Evolutionary conservation across 2,329 filamentous ascomycete species (phyloP).

Genomic region (Colletotrichum gloeosporioides): DNA sequence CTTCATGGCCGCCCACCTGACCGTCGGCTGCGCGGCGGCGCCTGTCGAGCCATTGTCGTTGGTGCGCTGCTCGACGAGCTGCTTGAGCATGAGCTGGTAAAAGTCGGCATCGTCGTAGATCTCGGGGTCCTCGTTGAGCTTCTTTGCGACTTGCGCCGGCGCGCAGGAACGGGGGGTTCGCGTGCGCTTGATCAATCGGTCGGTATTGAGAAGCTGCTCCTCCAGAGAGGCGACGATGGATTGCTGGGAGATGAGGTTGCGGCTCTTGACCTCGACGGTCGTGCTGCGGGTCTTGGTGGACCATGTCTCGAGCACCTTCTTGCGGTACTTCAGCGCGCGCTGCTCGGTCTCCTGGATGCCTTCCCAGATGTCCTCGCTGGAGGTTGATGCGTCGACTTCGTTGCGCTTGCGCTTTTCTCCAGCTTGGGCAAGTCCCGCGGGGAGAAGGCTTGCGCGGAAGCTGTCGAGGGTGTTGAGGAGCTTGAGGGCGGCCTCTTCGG

Average conservation of each 20-base stretch:
- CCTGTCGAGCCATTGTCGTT: conserved; percentile 59
- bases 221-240: conserved; percentile 71
- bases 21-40: conserved; percentile 52
- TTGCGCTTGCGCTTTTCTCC: conserved; percentile 67
- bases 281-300: conserved; percentile 72
- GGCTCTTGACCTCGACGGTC: conserved; percentile 59
- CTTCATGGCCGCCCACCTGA: conserved; percentile 71
- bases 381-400: conserved; percentile 54
- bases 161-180: conserved; percentile 78
- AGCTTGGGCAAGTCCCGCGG: conserved; percentile 40
- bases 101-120: conserved; percentile 96
- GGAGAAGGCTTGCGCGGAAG: conserved; percentile 67
- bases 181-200: conserved; percentile 73
- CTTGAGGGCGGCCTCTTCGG: conserved; percentile 84
- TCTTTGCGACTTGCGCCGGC: conserved; percentile 67
- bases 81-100: conserved; percentile 91
- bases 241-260: conserved; percentile 63
- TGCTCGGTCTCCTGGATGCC: conserved; percentile 72
- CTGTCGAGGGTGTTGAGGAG: conserved; percentile 83
- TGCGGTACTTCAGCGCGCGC: conserved; percentile 64
- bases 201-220: conserved; percentile 69
- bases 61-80: conserved; percentile 88
- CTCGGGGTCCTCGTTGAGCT: conserved; percentile 60
- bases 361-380: conserved; percentile 74
- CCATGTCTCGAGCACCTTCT: conserved; percentile 86